Evolutionary conservation across 2,329 filamentous ascomycete genomes (phyloP).

Genomic region (Dactylellina haptotyla): DNA sequence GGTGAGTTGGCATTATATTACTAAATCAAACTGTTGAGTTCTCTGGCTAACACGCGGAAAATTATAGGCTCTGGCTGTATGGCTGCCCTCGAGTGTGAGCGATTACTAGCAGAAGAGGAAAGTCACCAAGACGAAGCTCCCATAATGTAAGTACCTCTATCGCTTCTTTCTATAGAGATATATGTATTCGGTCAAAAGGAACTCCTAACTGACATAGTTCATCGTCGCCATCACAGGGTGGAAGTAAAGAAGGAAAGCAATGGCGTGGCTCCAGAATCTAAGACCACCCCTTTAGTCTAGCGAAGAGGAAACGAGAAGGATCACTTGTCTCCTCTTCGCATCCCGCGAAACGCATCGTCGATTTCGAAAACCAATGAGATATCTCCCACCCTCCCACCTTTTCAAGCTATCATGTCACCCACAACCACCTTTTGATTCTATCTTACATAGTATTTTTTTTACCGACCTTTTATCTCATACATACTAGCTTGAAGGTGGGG

Average conservation of each 20-base stretch:
- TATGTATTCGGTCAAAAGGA: not conserved
- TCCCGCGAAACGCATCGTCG: slow-evolving; percentile 45
- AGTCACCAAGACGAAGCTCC: slow-evolving; percentile 50
- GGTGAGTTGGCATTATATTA: slow-evolving; percentile 69
- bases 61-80: slow-evolving; percentile 84
- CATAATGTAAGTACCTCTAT: slow-evolving; percentile 32
- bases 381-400: not conserved
- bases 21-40: not conserved
- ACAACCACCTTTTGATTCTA: not conserved
- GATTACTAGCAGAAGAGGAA: slow-evolving; percentile 78
- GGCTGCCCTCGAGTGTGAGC: slow-evolving; percentile 94
- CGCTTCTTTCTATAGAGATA: not conserved
- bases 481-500: not conserved
- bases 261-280: slow-evolving; percentile 53
- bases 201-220: slow-evolving; percentile 21
- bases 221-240: slow-evolving; percentile 15
- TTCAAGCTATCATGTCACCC: not conserved
- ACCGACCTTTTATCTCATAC: not conserved
- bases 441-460: slow-evolving; percentile 1
- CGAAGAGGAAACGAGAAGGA: slow-evolving; percentile 54
- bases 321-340: slow-evolving; percentile 54
- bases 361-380: slow-evolving; percentile 52
- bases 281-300: slow-evolving; percentile 53
- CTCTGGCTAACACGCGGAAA: slow-evolving; percentile 6
- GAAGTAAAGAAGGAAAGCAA: slow-evolving; percentile 54